These are phyloP conservation scores for Plasmodium falciparum DNA, from an alignment of 169 alveolate genomes.

Conservation along the genomic window DNA sequence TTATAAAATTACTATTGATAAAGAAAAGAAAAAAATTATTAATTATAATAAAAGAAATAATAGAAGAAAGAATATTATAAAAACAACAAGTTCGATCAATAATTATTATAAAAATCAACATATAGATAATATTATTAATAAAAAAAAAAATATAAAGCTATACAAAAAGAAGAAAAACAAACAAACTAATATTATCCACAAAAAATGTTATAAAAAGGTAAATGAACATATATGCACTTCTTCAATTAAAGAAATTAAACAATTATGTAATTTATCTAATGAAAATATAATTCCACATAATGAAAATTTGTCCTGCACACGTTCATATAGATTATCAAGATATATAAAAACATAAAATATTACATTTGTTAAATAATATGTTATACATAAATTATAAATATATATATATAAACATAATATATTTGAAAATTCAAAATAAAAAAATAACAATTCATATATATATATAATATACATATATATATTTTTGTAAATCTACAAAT, in stretches of 20 bases:
- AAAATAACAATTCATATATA: constrained; percentile 1
- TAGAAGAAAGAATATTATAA: constrained; percentile 18
- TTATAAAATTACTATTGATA: too few species aligned
- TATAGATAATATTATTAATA: not conserved
- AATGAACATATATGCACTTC: constrained; percentile 18
- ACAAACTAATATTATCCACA: not conserved
- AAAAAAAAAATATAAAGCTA: not conserved
- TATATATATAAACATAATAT: not conserved
- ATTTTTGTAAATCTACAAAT: too few species aligned
- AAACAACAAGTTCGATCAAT: not conserved
- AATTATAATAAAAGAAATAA: not conserved
- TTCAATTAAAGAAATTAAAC: constrained; percentile 31
- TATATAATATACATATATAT: too few species aligned
- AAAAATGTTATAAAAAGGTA: constrained; percentile 3
- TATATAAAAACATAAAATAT: constrained; percentile 16
- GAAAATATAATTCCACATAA: constrained; percentile 55
- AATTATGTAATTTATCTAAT: constrained; percentile 44
- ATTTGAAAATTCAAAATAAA: not conserved
- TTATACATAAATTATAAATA: not conserved
- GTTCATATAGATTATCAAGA: constrained; percentile 42
- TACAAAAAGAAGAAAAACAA: not conserved
- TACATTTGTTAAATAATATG: not conserved
- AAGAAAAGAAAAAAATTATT: too few species aligned
- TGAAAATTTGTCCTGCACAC: constrained; percentile 38
- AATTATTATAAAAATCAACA: not conserved